These are phyloP conservation scores for Cyclotella choctawhatcheeana DNA, from an alignment of 108 stramenopile species.

Conservation along the genomic window DNA sequence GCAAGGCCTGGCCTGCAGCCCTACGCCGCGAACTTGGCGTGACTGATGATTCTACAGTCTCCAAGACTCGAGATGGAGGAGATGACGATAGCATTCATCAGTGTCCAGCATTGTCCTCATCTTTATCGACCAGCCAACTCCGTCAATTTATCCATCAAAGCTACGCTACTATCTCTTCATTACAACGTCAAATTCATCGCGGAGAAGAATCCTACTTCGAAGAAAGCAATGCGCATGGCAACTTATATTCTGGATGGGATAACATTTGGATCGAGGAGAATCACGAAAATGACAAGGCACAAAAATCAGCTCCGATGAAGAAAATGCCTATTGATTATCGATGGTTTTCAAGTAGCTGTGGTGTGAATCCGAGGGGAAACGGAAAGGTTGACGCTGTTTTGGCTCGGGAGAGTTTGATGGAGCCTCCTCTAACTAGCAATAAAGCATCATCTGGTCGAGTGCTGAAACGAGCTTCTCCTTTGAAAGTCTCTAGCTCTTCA, in stretches of 20 bases:
- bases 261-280: constrained; percentile 54
- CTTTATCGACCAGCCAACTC: constrained; percentile 14
- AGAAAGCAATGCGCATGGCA: constrained; percentile 65
- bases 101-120: not conserved
- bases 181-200: constrained; percentile 74
- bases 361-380: not conserved
- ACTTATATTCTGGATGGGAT: constrained; percentile 74
- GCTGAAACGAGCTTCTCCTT: not conserved
- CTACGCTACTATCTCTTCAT: constrained; percentile 54
- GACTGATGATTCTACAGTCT: not conserved
- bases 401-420: not conserved
- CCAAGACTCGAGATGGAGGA: not conserved
- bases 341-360: constrained; percentile 56
- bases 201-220: constrained; percentile 83
- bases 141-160: constrained; percentile 26
- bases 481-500: not conserved
- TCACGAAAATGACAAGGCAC: not conserved
- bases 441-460: not conserved
- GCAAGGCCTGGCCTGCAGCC: constrained; percentile 34
- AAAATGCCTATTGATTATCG: constrained; percentile 63
- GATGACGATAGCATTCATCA: not conserved
- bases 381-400: not conserved
- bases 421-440: no score
- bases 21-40: constrained; percentile 37
- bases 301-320: constrained; percentile 21